Evolutionary conservation across 177 flowering plant species (phyloP).

Genomic region (Vitis hybrid): DNA sequence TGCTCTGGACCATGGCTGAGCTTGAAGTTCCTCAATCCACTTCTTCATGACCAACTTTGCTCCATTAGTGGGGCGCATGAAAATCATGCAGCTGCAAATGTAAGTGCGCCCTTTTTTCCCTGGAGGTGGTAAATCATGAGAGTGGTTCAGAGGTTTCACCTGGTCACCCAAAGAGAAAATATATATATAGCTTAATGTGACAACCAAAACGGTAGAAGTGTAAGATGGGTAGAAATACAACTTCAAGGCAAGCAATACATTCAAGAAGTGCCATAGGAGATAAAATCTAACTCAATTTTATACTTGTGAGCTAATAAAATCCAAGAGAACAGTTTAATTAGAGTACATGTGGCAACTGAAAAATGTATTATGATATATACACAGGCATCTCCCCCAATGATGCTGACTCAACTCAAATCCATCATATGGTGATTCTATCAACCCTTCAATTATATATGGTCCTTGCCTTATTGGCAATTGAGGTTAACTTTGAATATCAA

Average conservation of each 20-base stretch:
- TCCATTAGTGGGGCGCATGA: slow-evolving; percentile 80
- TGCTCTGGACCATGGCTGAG: slow-evolving; percentile 88
- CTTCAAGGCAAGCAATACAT: neutral
- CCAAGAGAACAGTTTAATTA: no score
- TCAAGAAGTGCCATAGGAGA: no score
- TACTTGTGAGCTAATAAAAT: no score
- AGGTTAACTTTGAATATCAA: slow-evolving; percentile 1
- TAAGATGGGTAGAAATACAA: neutral
- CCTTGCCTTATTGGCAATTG: neutral
- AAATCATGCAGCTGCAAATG: slow-evolving; percentile 98
- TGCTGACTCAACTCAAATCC: slow-evolving; percentile 2
- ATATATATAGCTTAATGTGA: neutral
- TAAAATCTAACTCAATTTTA: no score
- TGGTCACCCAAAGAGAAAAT: slow-evolving; percentile 26
- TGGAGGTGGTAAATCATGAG: slow-evolving; percentile 92
- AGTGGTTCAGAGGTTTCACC: slow-evolving; percentile 91
- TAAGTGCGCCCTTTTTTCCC: slow-evolving; percentile 96
- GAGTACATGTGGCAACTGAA: no score
- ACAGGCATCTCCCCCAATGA: neutral
- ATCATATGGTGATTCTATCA: neutral
- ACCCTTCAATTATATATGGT: neutral
- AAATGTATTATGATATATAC: neutral
- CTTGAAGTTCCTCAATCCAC: slow-evolving; percentile 94
- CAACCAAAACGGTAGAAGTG: neutral
- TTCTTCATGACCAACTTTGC: slow-evolving; percentile 82